Conservation (phyloP, 2,329 filamentous ascomycete species). For the Akanthomyces muscarius region DNA sequence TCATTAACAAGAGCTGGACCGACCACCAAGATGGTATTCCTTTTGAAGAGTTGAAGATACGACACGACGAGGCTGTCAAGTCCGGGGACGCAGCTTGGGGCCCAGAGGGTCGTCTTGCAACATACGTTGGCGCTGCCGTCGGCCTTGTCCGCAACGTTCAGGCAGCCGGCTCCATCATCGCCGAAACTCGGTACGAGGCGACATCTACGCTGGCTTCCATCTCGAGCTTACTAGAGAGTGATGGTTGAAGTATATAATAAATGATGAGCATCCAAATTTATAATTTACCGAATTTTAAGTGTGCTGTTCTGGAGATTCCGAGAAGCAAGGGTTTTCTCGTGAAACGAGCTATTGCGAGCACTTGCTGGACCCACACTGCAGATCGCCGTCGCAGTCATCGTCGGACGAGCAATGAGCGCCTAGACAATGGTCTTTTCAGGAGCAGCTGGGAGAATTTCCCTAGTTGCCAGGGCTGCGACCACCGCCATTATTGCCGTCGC, state of each 20-base stretch:
- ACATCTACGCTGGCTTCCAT: background rate
- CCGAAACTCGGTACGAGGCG: background rate
- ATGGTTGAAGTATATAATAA: too few species aligned
- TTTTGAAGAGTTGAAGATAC: slow-evolving; percentile 42
- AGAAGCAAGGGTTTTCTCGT: too few species aligned
- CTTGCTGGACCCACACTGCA: background rate
- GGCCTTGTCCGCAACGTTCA: slow-evolving; percentile 41
- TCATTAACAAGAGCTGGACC: slow-evolving; percentile 36
- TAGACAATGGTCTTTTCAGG: slow-evolving; percentile 18
- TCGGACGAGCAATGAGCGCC: slow-evolving; percentile 15
- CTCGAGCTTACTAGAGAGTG: background rate
- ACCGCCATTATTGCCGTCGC: background rate
- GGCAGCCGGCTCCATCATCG: slow-evolving; percentile 36
- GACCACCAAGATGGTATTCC: slow-evolving; percentile 33
- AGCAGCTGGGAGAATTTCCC: background rate
- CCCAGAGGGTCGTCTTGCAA: slow-evolving; percentile 43
- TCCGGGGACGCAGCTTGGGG: slow-evolving; percentile 45
- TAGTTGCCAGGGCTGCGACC: background rate
- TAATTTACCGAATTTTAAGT: too few species aligned
- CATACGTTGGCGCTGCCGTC: slow-evolving; percentile 45
- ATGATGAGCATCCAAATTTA: too few species aligned
- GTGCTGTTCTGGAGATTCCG: too few species aligned
- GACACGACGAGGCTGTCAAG: slow-evolving; percentile 38
- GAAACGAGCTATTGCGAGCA: background rate
- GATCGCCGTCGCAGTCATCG: slow-evolving; percentile 17